Evolutionary conservation across 106 monocot genomes (phyloP).

Genomic region (Xerophyta viscosa): DNA sequence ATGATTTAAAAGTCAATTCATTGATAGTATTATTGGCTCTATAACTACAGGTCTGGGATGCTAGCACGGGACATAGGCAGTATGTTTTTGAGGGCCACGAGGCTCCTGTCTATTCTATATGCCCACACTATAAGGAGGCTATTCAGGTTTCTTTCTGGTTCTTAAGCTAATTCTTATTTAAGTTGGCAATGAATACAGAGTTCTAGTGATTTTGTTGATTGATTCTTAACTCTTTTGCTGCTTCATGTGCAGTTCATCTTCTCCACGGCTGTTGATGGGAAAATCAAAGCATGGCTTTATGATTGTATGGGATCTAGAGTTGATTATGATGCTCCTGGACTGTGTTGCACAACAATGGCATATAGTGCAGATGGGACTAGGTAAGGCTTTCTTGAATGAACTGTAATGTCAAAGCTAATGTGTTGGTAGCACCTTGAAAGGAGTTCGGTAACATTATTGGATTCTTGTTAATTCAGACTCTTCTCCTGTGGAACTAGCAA

Average conservation of each 20-base stretch:
- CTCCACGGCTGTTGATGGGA: constrained; percentile 24
- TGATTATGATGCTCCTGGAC: constrained; percentile 27
- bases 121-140: constrained; percentile 33
- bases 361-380: constrained; percentile 13
- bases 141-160: constrained; percentile 10
- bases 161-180: neutral
- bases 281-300: constrained; percentile 19
- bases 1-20: too few relatives aligned
- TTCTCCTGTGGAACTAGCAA: constrained; percentile 60
- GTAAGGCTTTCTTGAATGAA: too few relatives aligned
- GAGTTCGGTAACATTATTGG: neutral
- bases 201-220: neutral
- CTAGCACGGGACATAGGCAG: constrained; percentile 9
- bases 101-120: constrained; percentile 44
- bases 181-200: neutral
- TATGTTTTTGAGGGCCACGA: constrained; percentile 38
- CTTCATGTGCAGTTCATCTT: constrained; percentile 23
- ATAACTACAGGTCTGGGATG: constrained; percentile 18
- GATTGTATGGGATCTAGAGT: constrained; percentile 15
- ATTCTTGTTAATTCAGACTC: constrained; percentile 14
- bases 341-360: constrained; percentile 11
- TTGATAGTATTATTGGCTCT: too few relatives aligned
- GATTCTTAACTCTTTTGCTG: neutral
- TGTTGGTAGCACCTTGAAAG: too few relatives aligned
- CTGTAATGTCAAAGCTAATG: too few relatives aligned